Percentiles rank a stretch among this genome's conserved stretches.
These are phyloP conservation scores for Lepidopterella palustris DNA, from an alignment of 495 filamentous ascomycete species.

Conservation along the genomic window DNA sequence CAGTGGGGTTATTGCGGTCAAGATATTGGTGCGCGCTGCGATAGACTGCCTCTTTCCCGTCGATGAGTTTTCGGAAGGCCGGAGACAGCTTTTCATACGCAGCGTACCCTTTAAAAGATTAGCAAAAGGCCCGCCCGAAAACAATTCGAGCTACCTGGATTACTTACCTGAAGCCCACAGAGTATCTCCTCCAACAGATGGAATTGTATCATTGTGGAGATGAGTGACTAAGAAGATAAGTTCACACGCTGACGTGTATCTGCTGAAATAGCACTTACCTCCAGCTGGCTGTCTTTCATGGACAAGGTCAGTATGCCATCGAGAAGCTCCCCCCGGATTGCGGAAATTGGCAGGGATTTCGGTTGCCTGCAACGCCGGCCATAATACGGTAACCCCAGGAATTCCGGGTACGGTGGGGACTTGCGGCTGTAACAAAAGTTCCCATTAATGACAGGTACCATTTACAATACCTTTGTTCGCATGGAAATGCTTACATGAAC, in stretches of 20 bases:
- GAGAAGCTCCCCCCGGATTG: conserved; percentile 55
- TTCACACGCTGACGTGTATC: neutral
- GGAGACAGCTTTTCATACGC: conserved; percentile 69
- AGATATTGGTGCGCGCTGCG: conserved; percentile 61
- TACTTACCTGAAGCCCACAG: conserved; percentile 50
- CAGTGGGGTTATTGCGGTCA: conserved; percentile 48
- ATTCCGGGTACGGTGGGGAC: conserved; percentile 62
- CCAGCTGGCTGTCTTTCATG: conserved; percentile 65
- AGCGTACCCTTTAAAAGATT: conserved; percentile 48
- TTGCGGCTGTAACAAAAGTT: conserved; percentile 49
- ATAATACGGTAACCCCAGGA: conserved; percentile 53
- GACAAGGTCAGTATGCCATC: conserved; percentile 66
- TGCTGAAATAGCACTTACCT: conserved; percentile 15
- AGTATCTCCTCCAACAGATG: conserved; percentile 60
- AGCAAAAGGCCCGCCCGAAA: neutral
- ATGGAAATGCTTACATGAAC: conserved; percentile 50
- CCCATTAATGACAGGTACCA: conserved; percentile 2
- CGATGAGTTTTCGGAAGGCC: conserved; percentile 61
- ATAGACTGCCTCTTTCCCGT: conserved; percentile 61
- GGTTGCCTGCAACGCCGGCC: conserved; percentile 37
- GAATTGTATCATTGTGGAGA: conserved; percentile 46
- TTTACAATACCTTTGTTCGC: neutral
- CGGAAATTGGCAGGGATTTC: conserved; percentile 46
- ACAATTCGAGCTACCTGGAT: neutral
- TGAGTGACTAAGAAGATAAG: too few relatives aligned